Evolutionary conservation across 345 rosid genomes (phyloP), one percentile per base, ranked within the genome.

Genomic region (Populus pruinosa): DNA sequence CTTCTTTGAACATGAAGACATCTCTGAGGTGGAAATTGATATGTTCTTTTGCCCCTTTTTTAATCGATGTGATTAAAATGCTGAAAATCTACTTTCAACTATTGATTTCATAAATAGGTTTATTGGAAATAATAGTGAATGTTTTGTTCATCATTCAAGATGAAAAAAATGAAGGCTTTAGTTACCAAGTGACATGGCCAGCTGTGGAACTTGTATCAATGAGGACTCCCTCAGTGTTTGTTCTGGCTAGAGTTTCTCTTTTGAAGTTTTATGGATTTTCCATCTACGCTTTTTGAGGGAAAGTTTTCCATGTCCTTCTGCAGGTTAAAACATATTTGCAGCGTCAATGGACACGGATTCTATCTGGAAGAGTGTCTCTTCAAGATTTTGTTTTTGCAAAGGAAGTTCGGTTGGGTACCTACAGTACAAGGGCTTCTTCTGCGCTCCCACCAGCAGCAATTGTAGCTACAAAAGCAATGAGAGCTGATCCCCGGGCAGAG

Each of bases 321-420:
- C 85, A 95, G 99, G 90, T 92, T 50, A 92, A 91, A 88, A 78
- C 83, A 72, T 93, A 95, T 84, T 80, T 95, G 80, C 88, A 86
- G 79, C 94, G 98, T 38, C 99, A 93, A 78, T 95, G 97, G 97
- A 89, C 82, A 36, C 87, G 93, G 72, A 92, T 95, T 84, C 86
- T 95, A 75, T 88, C 94, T 25, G 97, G 96, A 70, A 90, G 96
- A 84, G 91, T 90, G 50, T 89, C 96, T 68, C 83, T 95, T 77
- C 98, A 95, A 87, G 99, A 93, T 85, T 95, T 95, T 80, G 70
- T 95, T 82, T 93, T 95, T 79, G 98, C 99, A 2, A 95, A 93
- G 87, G 99, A 93, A 84, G 99, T 95, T 83, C 94, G 97, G 43
- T 84, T 95, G 63, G 99, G 99, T 67, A 90, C 94, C 31, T 93